Percentiles rank a stretch among this genome's conserved stretches.
Evolutionary conservation across 768 basidiomycete species (phyloP).

Genomic region (Boletus eberwhitei): DNA sequence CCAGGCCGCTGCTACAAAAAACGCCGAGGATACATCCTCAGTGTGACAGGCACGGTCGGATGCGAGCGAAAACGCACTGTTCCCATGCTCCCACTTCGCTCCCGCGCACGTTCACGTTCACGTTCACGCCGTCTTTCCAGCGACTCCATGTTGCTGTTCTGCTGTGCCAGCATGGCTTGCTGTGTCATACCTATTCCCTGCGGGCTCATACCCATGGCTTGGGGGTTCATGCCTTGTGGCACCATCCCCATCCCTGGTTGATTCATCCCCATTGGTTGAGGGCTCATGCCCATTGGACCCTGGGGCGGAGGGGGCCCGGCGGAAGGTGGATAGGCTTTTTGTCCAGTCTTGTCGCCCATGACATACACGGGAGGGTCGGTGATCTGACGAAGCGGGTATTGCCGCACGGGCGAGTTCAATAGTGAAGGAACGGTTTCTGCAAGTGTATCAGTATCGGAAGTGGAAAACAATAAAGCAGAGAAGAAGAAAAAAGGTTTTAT

Average conservation of each 20-base stretch:
- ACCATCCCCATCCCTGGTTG: conserved; percentile 24
- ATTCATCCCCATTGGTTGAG: conserved; percentile 24
- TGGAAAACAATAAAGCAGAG: conserved; percentile 3
- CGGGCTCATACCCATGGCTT: conserved; percentile 20
- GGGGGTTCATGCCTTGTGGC: conserved; percentile 27
- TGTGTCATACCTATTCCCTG: conserved; percentile 31
- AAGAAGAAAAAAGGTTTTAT: background rate
- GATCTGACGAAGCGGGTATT: conserved; percentile 65
- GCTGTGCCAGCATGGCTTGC: conserved; percentile 70
- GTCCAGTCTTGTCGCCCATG: conserved; percentile 67
- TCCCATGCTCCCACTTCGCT: conserved; percentile 41
- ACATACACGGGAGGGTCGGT: conserved; percentile 70
- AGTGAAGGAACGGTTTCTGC: conserved; percentile 59
- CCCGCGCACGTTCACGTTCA: conserved; percentile 56
- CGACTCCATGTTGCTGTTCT: conserved; percentile 69
- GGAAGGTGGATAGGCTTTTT: conserved; percentile 50
- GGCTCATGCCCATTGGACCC: conserved; percentile 25
- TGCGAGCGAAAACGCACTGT: conserved; percentile 32
- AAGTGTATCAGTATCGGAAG: conserved; percentile 11
- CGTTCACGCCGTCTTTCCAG: conserved; percentile 62
- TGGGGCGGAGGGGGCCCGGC: conserved; percentile 32
- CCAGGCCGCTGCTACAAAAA: conserved; percentile 29
- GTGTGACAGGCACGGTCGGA: background rate
- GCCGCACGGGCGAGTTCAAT: conserved; percentile 59
- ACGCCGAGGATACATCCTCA: background rate